These are phyloP conservation scores for Reticulascus tulasneorum DNA, from an alignment of 2,329 filamentous ascomycete species.

Conservation along the genomic window DNA sequence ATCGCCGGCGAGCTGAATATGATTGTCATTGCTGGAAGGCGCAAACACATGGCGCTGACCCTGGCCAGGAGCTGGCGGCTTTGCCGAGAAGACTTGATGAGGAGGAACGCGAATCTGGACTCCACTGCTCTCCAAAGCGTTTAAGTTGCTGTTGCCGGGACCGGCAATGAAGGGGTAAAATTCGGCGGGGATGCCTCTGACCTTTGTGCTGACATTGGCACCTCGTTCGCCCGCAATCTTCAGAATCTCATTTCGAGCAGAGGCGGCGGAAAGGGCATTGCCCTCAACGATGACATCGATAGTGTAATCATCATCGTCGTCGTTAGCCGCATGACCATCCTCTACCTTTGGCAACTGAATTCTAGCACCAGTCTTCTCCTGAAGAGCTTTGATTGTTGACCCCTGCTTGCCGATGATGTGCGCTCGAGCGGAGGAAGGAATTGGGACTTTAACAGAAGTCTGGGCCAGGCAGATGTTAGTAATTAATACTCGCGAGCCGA, in stretches of 20 bases:
- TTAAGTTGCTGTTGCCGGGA: constrained; percentile 63
- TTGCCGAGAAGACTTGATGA: constrained; percentile 70
- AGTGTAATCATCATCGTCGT: constrained; percentile 71
- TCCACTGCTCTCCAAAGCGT: constrained; percentile 69
- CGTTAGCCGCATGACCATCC: constrained; percentile 48
- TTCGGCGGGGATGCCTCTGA: constrained; percentile 82
- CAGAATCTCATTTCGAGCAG: constrained; percentile 78
- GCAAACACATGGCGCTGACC: constrained; percentile 67
- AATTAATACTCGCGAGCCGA: no score
- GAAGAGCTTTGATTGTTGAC: constrained; percentile 82
- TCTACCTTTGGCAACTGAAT: constrained; percentile 86
- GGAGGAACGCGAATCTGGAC: constrained; percentile 79
- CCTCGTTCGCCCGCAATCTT: constrained; percentile 84
- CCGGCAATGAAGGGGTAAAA: constrained; percentile 95
- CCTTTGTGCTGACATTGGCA: constrained; percentile 73
- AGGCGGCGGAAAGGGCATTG: constrained; percentile 80
- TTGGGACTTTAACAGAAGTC: constrained; percentile 65
- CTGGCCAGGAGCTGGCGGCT: constrained; percentile 50
- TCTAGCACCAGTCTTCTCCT: constrained; percentile 82
- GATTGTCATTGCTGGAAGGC: constrained; percentile 66
- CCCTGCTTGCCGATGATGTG: constrained; percentile 94
- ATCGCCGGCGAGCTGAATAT: constrained; percentile 84
- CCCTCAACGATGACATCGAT: constrained; percentile 89
- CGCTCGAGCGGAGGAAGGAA: constrained; percentile 78
- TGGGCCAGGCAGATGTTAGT: constrained; percentile 17